Conservation (phyloP, 2,329 filamentous ascomycete genomes). For the Xylaria sp. region DNA sequence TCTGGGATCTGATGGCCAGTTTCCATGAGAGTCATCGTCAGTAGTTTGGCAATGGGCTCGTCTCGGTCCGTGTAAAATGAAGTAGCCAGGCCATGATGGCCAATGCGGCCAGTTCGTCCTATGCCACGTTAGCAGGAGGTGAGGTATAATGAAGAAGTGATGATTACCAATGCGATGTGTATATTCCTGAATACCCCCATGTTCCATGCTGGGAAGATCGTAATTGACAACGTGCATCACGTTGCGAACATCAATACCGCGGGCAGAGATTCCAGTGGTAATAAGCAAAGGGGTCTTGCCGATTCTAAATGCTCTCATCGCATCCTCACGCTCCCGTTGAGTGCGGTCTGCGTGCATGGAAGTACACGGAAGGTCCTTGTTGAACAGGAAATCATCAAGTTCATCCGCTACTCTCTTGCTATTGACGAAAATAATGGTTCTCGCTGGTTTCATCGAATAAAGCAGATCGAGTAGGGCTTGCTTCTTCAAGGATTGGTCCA, state of each 20-base stretch:
- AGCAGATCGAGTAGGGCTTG: slow-evolving; percentile 78
- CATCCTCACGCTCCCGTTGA: slow-evolving; percentile 91
- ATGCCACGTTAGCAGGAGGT: slow-evolving; percentile 32
- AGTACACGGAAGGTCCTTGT: slow-evolving; percentile 80
- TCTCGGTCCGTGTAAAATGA: slow-evolving; percentile 89
- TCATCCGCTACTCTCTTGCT: slow-evolving; percentile 81
- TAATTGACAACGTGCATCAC: slow-evolving; percentile 95
- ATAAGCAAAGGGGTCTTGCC: slow-evolving; percentile 83
- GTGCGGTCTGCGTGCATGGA: slow-evolving; percentile 90
- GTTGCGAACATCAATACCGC: slow-evolving; percentile 88
- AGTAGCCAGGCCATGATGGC: slow-evolving; percentile 84
- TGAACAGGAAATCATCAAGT: slow-evolving; percentile 88
- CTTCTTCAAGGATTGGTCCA: slow-evolving; percentile 74
- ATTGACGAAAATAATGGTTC: slow-evolving; percentile 93
- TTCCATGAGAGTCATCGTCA: slow-evolving; percentile 86
- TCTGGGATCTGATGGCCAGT: slow-evolving; percentile 82
- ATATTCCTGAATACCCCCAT: slow-evolving; percentile 95
- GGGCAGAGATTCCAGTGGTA: slow-evolving; percentile 85
- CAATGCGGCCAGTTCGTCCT: slow-evolving; percentile 95
- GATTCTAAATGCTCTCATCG: slow-evolving; percentile 83
- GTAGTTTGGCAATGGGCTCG: slow-evolving; percentile 74
- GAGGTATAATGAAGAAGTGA: background rate
- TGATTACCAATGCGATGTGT: slow-evolving; percentile 88
- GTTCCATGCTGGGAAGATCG: slow-evolving; percentile 77
- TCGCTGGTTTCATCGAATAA: slow-evolving; percentile 73